Conservation (phyloP, 495 filamentous ascomycete species). For the Hypoxylon fragiforme region DNA sequence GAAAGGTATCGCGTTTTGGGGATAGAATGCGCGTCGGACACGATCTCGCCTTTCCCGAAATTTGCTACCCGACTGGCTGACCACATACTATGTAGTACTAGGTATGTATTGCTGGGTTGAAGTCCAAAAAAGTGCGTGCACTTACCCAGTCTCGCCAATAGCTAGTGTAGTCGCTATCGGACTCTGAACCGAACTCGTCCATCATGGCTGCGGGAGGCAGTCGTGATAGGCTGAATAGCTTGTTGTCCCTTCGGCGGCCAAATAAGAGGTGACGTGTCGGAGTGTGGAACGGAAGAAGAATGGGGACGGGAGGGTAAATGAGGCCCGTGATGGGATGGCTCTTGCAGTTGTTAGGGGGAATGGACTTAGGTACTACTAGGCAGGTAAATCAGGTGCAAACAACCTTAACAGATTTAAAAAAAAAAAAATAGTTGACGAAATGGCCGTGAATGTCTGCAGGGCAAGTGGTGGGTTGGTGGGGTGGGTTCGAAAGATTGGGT, state of each 20-base stretch:
- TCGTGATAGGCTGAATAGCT: slow-evolving; percentile 3
- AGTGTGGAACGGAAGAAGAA: background rate
- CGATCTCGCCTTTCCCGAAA: background rate
- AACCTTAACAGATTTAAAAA: too few relatives aligned
- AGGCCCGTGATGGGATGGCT: background rate
- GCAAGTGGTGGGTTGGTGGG: slow-evolving; percentile 11
- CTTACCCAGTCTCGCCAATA: slow-evolving; percentile 99
- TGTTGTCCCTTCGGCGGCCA: background rate
- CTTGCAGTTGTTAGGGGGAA: slow-evolving; percentile 1
- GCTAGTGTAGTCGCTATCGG: slow-evolving; percentile 97
- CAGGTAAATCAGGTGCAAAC: slow-evolving; percentile 21
- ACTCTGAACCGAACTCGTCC: slow-evolving; percentile 97
- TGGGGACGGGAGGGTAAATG: background rate
- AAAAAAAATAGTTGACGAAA: slow-evolving; percentile 17
- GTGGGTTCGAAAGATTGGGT: slow-evolving; percentile 9
- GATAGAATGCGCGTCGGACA: background rate
- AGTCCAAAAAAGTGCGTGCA: slow-evolving; percentile 31
- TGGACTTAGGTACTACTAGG: too few relatives aligned
- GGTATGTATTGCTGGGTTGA: slow-evolving; percentile 4
- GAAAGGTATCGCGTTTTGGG: background rate
- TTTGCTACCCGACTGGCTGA: background rate
- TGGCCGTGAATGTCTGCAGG: slow-evolving; percentile 5
- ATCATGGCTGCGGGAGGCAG: slow-evolving; percentile 46
- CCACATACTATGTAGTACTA: too few relatives aligned
- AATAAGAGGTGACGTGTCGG: slow-evolving; percentile 7